Evolutionary conservation across 768 basidiomycete species (phyloP).

Genomic region (Boletus subparvulus): DNA sequence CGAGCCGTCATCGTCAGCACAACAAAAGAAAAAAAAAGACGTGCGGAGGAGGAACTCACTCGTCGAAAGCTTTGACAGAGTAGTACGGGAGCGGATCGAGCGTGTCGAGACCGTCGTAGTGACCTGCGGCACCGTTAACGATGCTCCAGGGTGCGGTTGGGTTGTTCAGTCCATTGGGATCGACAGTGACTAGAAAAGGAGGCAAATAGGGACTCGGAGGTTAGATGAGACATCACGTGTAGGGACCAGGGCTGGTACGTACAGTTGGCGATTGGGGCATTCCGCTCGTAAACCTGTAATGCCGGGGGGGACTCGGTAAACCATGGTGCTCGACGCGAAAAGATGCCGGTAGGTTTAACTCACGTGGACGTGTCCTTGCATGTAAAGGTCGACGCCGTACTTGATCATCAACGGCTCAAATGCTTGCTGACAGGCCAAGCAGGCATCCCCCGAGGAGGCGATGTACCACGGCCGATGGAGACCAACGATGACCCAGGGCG

Average conservation of each 20-base stretch:
- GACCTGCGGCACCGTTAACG: constrained; percentile 28
- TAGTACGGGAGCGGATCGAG: constrained; percentile 2
- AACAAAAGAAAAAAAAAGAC: too few relatives aligned
- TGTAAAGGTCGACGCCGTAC: constrained; percentile 30
- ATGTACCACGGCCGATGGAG: constrained; percentile 31
- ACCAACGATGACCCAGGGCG: constrained; percentile 30
- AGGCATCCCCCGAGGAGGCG: constrained; percentile 3
- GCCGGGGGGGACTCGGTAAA: background rate
- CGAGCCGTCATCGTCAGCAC: background rate
- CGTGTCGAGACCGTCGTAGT: constrained; percentile 28
- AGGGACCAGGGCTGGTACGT: background rate
- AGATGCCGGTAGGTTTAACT: background rate
- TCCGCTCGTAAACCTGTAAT: constrained; percentile 25
- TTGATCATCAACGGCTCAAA: constrained; percentile 33
- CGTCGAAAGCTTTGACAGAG: constrained; percentile 4
- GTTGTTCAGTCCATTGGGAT: constrained; percentile 27
- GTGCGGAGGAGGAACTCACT: constrained; percentile 8
- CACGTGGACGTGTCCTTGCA: constrained; percentile 31
- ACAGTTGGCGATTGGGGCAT: constrained; percentile 29
- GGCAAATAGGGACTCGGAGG: too few relatives aligned
- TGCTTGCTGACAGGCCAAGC: constrained; percentile 23
- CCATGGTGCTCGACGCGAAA: background rate
- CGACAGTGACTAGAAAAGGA: constrained; percentile 8
- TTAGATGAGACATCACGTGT: background rate
- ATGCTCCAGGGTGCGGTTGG: constrained; percentile 28